Evolutionary conservation across 331 rosid species (phyloP), one percentile per base, ranked within the genome.

Genomic region (Erythrophleum ivorense): DNA sequence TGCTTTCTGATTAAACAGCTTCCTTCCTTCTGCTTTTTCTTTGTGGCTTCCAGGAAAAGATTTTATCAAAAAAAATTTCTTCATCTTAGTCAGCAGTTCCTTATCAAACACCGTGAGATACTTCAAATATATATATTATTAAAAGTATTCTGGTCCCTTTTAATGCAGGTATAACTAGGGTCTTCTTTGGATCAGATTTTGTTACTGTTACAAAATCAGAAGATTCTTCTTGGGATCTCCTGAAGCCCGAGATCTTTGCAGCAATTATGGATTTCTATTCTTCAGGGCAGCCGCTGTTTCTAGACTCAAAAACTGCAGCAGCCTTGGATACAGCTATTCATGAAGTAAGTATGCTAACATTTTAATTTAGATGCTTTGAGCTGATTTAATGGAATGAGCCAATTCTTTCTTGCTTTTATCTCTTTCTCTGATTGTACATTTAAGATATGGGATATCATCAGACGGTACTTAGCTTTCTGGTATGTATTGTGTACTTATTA

Each of bases 261-360:
- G 92, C 94, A 14, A 90, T 95, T 76, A 93, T 95, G 99, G 99
- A 95, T 58, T 95, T 93, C 85, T 93, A 90, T 84, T 90, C 99
- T 67, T 95, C 99, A 38, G 97, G 92, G 55, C 89, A 95, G 82
- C 90, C 97, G 9, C 91, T 91, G 75, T 95, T 95, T 87, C 82
- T 95, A 40, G 97, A 95, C 85, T 83, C 91, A n/a, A 75, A 91
- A 82, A 76, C 97, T 45, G 92, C 93, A 0, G 93, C 94, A 6
- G 89, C 98, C 34, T 90, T 60, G 94, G 98, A 95, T 86, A 95
- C 99, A 0, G 94, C 98, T 57, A 93, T 95, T 85, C 84, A 84
- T n/a, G 90, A 95, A 9, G 98, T 93, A 88, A 53, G 55, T 21
- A 64, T 40, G 12, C 66, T 52, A 15, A n/a, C 73, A 55, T 73